phyloP scores from a whole-genome alignment of 345 rosid genomes.

The Leavenworthia alabamica region DNA sequence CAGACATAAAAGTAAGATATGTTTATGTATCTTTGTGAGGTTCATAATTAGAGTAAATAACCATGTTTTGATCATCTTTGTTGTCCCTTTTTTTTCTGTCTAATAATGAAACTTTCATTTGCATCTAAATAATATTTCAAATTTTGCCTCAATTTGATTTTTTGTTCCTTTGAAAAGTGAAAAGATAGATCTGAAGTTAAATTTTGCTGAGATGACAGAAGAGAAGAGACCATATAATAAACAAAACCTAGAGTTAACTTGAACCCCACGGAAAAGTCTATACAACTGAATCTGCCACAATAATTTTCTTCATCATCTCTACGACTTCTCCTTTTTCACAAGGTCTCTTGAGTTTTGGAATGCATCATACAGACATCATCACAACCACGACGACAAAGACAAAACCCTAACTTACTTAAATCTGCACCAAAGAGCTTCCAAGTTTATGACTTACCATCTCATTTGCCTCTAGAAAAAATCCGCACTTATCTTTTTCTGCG shows the following conservation, averaged over 20 bases:
- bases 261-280: slow-evolving; percentile 29
- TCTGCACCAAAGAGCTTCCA: slow-evolving; percentile 33
- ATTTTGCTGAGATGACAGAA: too few relatives aligned
- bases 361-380: slow-evolving; percentile 27
- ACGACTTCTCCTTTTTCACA: slow-evolving; percentile 6
- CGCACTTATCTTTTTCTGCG: slow-evolving; percentile 53
- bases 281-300: slow-evolving; percentile 30
- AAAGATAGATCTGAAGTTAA: slow-evolving; percentile 7
- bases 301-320: slow-evolving; percentile 11
- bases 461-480: background rate
- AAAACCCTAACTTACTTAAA: slow-evolving; percentile 25
- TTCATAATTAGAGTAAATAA: slow-evolving; percentile 21
- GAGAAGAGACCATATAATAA: slow-evolving; percentile 16
- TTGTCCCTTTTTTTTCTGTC: background rate
- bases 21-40: slow-evolving; percentile 8
- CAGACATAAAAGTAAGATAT: background rate
- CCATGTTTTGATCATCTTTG: background rate
- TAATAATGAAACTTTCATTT: background rate
- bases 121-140: background rate
- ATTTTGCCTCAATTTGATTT: background rate
- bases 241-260: slow-evolving; percentile 26
- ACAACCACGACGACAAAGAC: slow-evolving; percentile 18
- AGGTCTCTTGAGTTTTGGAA: slow-evolving; percentile 19
- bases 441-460: slow-evolving; percentile 17
- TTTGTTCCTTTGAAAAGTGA: background rate